phyloP scores from a whole-genome alignment of 768 basidiomycete genomes.

The Amanita fuliginea region DNA sequence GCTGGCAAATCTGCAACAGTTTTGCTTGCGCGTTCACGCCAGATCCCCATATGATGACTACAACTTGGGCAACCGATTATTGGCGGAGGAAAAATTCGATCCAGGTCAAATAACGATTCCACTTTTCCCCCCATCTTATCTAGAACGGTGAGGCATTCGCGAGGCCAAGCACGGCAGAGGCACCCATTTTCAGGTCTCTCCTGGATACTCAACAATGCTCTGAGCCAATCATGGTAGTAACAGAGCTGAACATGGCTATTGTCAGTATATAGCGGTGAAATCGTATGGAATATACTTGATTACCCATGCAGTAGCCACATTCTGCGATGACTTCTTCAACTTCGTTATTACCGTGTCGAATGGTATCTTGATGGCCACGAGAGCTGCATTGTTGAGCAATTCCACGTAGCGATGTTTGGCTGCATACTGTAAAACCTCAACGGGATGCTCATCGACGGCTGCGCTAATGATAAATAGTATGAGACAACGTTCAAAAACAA shows the following conservation, averaged over 20 bases:
- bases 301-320: not conserved
- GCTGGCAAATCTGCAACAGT: no score
- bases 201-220: not conserved
- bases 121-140: not conserved
- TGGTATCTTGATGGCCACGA: not conserved
- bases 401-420: slow-evolving; percentile 1
- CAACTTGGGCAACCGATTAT: no score
- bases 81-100: not conserved
- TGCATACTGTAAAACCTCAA: slow-evolving; percentile 5
- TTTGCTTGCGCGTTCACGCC: no score
- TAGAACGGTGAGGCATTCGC: not conserved
- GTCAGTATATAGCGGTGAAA: not conserved
- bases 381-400: slow-evolving; percentile 1
- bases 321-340: not conserved
- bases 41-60: no score
- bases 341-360: not conserved
- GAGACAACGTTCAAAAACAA: not conserved
- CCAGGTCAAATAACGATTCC: not conserved
- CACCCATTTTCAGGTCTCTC: not conserved
- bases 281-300: not conserved
- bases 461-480: not conserved
- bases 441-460: not conserved
- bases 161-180: not conserved
- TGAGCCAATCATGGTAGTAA: not conserved
- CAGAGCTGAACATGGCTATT: not conserved